Conservation (phyloP, 768 basidiomycete species). For the Termitomyces sp. region DNA sequence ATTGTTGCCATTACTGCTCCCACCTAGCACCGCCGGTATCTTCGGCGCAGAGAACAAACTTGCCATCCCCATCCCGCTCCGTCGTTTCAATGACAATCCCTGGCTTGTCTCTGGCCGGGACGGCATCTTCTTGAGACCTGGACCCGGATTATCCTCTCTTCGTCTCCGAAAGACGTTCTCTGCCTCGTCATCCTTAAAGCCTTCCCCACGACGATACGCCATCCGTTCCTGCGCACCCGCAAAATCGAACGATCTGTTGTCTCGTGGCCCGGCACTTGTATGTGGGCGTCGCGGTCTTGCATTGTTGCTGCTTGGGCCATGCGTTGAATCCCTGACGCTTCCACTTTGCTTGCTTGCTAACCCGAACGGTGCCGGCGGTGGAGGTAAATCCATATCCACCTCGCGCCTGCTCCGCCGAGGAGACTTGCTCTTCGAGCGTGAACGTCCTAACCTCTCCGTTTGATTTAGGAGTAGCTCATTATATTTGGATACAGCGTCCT, state of each 20-base stretch:
- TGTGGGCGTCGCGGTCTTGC: constrained; percentile 49
- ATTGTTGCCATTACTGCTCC: constrained; percentile 25
- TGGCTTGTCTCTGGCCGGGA: constrained; percentile 14
- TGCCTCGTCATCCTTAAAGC: neutral
- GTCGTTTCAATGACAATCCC: constrained; percentile 9
- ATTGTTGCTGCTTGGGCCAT: neutral
- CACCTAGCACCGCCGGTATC: constrained; percentile 22
- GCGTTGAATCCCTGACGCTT: neutral
- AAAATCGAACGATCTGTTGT: constrained; percentile 39
- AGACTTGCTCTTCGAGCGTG: constrained; percentile 54
- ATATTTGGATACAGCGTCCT: constrained; percentile 57
- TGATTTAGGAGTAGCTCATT: constrained; percentile 32
- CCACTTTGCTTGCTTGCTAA: constrained; percentile 7
- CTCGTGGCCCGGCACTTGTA: constrained; percentile 69
- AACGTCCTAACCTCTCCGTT: constrained; percentile 25
- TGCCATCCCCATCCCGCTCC: constrained; percentile 14
- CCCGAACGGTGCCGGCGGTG: constrained; percentile 32
- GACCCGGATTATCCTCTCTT: neutral
- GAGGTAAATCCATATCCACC: constrained; percentile 25
- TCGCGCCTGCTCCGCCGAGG: constrained; percentile 40
- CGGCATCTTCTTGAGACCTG: neutral
- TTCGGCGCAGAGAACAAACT: constrained; percentile 16
- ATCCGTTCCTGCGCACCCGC: constrained; percentile 7
- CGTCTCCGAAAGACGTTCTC: constrained; percentile 6
- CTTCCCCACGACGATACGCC: neutral